phyloP scores from a whole-genome alignment of 106 monocot genomes.

The Alisma plantagoaquatica region DNA sequence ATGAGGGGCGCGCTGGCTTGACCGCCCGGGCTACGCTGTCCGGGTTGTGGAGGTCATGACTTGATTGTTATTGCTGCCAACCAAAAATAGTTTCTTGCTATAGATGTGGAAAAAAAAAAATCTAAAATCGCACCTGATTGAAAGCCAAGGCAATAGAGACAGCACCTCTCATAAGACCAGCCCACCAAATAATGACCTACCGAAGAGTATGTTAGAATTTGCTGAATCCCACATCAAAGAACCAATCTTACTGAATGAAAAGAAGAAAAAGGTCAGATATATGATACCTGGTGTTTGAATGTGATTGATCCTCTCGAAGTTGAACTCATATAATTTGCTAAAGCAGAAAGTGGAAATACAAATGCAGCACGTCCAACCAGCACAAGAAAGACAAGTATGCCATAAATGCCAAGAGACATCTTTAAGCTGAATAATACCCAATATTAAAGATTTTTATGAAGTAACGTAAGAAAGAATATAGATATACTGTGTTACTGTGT shows the following conservation, averaged over 20 bases:
- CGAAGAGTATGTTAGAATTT: too few species aligned
- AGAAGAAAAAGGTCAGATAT: background rate
- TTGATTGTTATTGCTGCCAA: too few species aligned
- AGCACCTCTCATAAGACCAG: constrained; percentile 91
- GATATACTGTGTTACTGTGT: too few species aligned
- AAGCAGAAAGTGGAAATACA: constrained; percentile 61
- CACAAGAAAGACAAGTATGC: constrained; percentile 34
- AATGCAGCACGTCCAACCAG: constrained; percentile 77
- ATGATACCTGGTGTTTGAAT: constrained; percentile 64
- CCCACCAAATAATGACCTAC: constrained; percentile 94
- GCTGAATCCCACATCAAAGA: background rate
- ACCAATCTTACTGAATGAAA: background rate
- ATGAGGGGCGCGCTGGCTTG: too few species aligned
- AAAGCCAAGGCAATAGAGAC: constrained; percentile 83
- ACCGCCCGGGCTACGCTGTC: too few species aligned
- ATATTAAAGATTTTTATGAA: too few species aligned
- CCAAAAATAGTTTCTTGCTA: background rate
- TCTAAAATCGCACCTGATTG: constrained; percentile 37
- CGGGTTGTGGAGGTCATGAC: too few species aligned
- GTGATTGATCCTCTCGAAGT: constrained; percentile 32
- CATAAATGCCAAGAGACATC: constrained; percentile 41
- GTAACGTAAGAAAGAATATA: too few species aligned
- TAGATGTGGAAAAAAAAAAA: background rate
- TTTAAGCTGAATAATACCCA: too few species aligned
- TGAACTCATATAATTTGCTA: constrained; percentile 59